Evolutionary conservation across 2,329 filamentous ascomycete species (phyloP), one percentile per base, ranked within the genome.

Genomic region (Rugonectria rugulosa): DNA sequence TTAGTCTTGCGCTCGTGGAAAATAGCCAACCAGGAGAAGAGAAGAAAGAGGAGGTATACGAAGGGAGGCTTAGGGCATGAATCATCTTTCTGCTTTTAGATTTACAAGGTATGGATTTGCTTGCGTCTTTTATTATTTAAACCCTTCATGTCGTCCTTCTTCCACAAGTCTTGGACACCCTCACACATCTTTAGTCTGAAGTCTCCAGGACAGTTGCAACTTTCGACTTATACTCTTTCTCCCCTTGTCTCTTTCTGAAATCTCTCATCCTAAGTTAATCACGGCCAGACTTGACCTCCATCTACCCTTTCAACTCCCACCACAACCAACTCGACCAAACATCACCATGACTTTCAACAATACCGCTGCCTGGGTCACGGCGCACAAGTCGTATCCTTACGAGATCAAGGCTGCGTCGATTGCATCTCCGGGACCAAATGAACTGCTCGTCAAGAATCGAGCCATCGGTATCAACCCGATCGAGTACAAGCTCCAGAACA

Each of bases 381-480:
- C 29, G 7, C 44, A 47, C 32, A 26, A 36, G 5, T 21, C 21
- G 5, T 21, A 23, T 23, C 44, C 44, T 19, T 38, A 37, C 6
- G 44, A 19, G 31, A 37, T 37, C 15, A 47, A 47, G 21, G 10
- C 44, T 27, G 44, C 44, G 23, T 11, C 32, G 8, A 2, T 47
- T 7, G 44, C 31, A 3, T 21, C 15, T 3, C 44, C 44, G 3
- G 23, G 8, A 21, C 29, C 34, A 15, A 12, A 47, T 20, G 29
- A 47, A 17, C 24, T 47, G 8, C 44, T 47, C 21, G 26, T 47
- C n/a, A 47, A 27, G 15, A 47, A 26, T 6, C 15, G 15, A n/a
- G 44, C 32, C 15, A 27, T 47, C 14, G 44, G 29, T 2, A 38
- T 47, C 15, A 47, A 47, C 4, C 44, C 44, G 19, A 27, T 47